Conservation (phyloP, 2,329 filamentous ascomycete genomes). For the Daldinia eschscholtzii region DNA sequence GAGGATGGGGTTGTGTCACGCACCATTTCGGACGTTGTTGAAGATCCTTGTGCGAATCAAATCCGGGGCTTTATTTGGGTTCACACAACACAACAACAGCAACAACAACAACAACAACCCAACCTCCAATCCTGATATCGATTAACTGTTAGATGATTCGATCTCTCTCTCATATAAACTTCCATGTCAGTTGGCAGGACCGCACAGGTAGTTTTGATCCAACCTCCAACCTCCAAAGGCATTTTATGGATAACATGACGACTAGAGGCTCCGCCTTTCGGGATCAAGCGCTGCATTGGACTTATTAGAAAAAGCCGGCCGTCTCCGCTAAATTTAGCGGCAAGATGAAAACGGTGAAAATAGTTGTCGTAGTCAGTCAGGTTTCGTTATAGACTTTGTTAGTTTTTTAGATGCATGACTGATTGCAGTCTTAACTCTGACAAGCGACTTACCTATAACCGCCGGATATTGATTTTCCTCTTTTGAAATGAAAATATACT, state of each 20-base stretch:
- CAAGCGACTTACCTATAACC: too few relatives aligned
- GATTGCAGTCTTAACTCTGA: background rate
- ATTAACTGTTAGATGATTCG: background rate
- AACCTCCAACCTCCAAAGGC: background rate
- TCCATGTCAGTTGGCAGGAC: background rate
- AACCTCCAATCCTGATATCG: background rate
- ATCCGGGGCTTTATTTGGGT: constrained; percentile 9
- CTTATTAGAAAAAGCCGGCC: constrained; percentile 5
- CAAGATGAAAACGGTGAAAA: background rate
- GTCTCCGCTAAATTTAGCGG: background rate
- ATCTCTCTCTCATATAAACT: constrained; percentile 1
- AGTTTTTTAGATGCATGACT: background rate
- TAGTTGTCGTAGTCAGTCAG: background rate
- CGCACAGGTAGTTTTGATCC: too few relatives aligned
- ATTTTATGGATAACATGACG: constrained; percentile 4
- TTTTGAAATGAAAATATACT: background rate
- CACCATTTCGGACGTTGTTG: constrained; percentile 1
- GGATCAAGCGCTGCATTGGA: constrained; percentile 1
- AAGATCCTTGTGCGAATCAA: constrained; percentile 4
- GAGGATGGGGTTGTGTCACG: constrained; percentile 7
- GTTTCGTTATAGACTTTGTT: background rate
- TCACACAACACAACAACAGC: background rate
- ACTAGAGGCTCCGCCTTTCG: constrained; percentile 7
- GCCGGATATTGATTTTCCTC: too few relatives aligned
- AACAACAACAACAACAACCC: too few relatives aligned